These are phyloP conservation scores for Candida multigemmis DNA, from an alignment of 805 yeast genomes.

Conservation along the genomic window DNA sequence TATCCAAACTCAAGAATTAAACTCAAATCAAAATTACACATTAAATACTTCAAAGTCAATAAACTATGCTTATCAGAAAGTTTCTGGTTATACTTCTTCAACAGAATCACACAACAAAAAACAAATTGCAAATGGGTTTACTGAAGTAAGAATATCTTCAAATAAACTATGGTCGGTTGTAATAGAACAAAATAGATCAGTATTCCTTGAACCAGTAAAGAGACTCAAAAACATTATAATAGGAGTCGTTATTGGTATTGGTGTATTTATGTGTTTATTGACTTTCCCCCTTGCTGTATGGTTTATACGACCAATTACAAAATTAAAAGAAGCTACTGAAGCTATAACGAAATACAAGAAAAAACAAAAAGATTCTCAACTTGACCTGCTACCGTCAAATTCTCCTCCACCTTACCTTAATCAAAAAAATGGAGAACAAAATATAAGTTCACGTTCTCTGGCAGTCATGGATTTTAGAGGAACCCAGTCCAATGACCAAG, in stretches of 20 bases:
- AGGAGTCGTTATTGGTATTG: slow-evolving; percentile 73
- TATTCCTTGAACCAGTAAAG: slow-evolving; percentile 55
- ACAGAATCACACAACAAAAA: too few species aligned
- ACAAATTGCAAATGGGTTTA: slow-evolving; percentile 28
- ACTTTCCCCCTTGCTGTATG: slow-evolving; percentile 79
- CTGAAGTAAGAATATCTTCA: slow-evolving; percentile 16
- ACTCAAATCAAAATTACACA: not conserved
- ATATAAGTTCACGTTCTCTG: not conserved
- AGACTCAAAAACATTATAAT: slow-evolving; percentile 59
- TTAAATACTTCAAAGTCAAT: too few species aligned
- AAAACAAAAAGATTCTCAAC: slow-evolving; percentile 7
- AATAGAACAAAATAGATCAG: slow-evolving; percentile 52
- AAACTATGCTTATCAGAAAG: too few species aligned
- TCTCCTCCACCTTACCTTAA: slow-evolving; percentile 9
- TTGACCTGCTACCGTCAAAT: slow-evolving; percentile 6
- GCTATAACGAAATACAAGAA: slow-evolving; percentile 42
- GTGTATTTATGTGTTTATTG: slow-evolving; percentile 61
- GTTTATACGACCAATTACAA: slow-evolving; percentile 76
- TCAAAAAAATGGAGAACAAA: slow-evolving; percentile 3
- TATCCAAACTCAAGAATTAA: slow-evolving; percentile 1
- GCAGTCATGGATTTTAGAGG: too few species aligned
- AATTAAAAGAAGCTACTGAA: slow-evolving; percentile 77
- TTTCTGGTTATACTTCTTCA: too few species aligned
- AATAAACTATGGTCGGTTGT: slow-evolving; percentile 60
- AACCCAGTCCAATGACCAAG: slow-evolving; percentile 2